Base-by-base conservation (phyloP, 108 stramenopile genomes). In the Bacterosira constricta region DNA sequence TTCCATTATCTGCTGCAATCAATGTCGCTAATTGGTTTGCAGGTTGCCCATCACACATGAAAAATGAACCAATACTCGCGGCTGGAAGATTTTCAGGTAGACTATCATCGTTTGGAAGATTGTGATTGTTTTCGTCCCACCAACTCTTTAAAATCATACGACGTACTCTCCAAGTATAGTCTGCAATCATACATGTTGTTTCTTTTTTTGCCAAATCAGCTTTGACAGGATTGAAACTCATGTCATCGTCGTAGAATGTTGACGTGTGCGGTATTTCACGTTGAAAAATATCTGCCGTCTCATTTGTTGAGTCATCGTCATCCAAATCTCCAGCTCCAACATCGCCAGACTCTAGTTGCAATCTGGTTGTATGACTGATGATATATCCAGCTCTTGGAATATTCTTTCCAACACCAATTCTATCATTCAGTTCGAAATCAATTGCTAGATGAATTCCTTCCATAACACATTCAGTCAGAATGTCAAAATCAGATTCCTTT, bases 11-110 rank as follows among this genome's bases (percentile, higher is more conserved):
- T 12, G 17, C 11, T 60, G 59, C 59, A 38, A 38, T 38, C 11
- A 38, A 12, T 12, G 13, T 18, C 6, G 59, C 29, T 17, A 60
- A 5, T 23, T 60, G 59, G 8, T 31, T 35, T 11, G 59, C 35
- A 41, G 59, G 59, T n/a, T 60, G 59, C 9, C 59, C 59, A 38
- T 60, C 59, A 41, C 59, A 60, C 59, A 60, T 60, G 17, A 60
- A 60, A n/a, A 60, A 60, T 38, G 35, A 3, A 6, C 59, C 59
- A 41, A 38, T 18, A 17, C 29, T 60, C 8, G 35, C 34, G 23
- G 56, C 25, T 27, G 56, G 56, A 18, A 57, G 25, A 8, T 26
- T 6, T 11, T 30, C 6, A 26, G 17, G 6, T 36, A 36, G 12
- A 23, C 32, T 60, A 17, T 60, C 35, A 41, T 6, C 36, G 8